Conservation (phyloP, 495 filamentous ascomycete genomes). For the Penicillium turbatum region DNA sequence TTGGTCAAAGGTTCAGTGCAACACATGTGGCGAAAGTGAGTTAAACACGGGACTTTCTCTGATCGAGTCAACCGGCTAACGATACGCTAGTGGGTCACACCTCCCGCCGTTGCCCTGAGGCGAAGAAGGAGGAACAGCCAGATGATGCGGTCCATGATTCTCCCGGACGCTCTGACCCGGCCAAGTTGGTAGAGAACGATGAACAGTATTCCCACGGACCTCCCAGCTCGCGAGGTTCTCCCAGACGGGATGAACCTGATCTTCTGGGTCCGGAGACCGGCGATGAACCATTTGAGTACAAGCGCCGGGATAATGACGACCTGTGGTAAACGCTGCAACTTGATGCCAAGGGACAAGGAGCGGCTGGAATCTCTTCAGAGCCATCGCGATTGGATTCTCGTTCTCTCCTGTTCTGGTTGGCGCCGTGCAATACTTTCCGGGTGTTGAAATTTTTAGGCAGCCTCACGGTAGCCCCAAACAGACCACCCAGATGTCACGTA, state of each 20-base stretch:
- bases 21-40: constrained; percentile 66
- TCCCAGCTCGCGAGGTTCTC: too few species aligned
- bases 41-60: constrained; percentile 1
- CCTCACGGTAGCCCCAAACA: neutral
- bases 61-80: constrained; percentile 10
- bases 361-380: neutral
- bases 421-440: neutral
- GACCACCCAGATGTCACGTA: neutral
- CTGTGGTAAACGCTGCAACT: neutral
- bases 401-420: neutral
- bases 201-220: too few species aligned
- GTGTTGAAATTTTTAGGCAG: neutral
- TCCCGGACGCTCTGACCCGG: neutral
- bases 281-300: neutral
- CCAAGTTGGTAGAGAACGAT: too few species aligned
- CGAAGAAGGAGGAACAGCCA: constrained; percentile 20
- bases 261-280: neutral
- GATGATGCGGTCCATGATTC: neutral
- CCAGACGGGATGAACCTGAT: neutral
- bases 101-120: constrained; percentile 54
- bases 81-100: constrained; percentile 59
- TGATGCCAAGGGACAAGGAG: neutral
- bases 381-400: neutral
- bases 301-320: neutral
- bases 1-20: constrained; percentile 71